A percentile compares a stretch with the other conserved stretches of the same genome.
phyloP scores from a whole-genome alignment of 2,329 filamentous ascomycete species.

The Fusarium sp. region DNA sequence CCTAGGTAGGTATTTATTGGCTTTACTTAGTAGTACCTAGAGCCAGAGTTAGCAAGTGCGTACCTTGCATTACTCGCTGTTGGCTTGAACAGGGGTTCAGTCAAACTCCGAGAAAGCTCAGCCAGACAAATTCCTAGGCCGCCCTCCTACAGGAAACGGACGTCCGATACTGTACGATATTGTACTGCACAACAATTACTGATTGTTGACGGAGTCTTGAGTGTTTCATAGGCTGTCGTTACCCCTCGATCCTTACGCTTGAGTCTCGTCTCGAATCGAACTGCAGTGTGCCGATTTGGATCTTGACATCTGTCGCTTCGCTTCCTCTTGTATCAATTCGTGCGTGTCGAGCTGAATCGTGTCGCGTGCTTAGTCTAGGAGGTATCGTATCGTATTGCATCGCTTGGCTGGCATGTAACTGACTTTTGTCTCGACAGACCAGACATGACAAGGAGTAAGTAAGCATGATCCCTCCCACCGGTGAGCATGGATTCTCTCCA shows the following conservation, averaged over 20 bases:
- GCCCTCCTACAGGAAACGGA: slow-evolving; percentile 14
- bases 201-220: slow-evolving; percentile 26
- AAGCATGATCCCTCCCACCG: slow-evolving; percentile 3
- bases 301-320: slow-evolving; percentile 31
- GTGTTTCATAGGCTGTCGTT: slow-evolving; percentile 40
- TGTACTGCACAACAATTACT: background rate
- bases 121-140: slow-evolving; percentile 31
- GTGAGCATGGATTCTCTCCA: slow-evolving; percentile 23
- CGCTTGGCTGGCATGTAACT: slow-evolving; percentile 9
- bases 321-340: slow-evolving; percentile 4
- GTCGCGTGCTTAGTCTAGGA: background rate
- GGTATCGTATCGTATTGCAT: slow-evolving; percentile 6
- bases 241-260: slow-evolving; percentile 24
- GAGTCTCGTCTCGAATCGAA: slow-evolving; percentile 3
- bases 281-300: slow-evolving; percentile 10
- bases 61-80: slow-evolving; percentile 39
- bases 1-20: background rate
- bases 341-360: background rate
- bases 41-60: slow-evolving; percentile 1
- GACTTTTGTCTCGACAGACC: slow-evolving; percentile 15
- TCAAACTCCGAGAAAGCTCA: slow-evolving; percentile 16
- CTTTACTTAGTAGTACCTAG: background rate
- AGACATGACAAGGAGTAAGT: background rate
- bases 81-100: slow-evolving; percentile 24
- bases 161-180: background rate